Evolutionary conservation across 2,329 filamentous ascomycete species (phyloP), one percentile per base, ranked within the genome.

Genomic region (Cytospora paraplurivora): DNA sequence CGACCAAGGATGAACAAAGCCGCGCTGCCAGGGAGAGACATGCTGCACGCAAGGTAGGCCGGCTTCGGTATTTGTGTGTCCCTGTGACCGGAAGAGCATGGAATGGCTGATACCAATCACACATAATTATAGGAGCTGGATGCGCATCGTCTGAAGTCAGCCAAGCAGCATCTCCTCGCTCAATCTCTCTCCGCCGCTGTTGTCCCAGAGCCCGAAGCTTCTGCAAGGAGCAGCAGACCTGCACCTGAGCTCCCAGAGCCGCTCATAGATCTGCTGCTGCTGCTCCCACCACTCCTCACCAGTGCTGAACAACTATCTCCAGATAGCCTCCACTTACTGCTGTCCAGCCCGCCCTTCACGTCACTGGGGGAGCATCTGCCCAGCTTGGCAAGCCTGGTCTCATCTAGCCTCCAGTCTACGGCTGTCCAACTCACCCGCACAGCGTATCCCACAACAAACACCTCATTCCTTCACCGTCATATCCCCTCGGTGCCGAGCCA

Each of bases 381-480:
- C 0, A 68, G 74, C 1, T 75, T 88, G 19, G 73, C 78, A 0
- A 69, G 73, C 1, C 73, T 85, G 6, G 66, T 87, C 19, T 85
- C 84, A 3, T 69, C 76, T 0, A 75, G 76, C n/a, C 77, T 88
- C 0, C 80, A 82, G 60, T 70, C 76, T 1, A 78, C 79, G 15
- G 84, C 84, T 33, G 74, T 79, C 15, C 69, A 76, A 17, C 76
- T 86, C 32, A 78, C 82, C 1, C 79, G 83, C 47, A 75, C 83
- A 38, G 72, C 77, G 3, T 77, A 80, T 66, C 82, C 82, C 1
- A 74, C 75, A 17, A 84, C 81, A 0, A 84, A 84, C 71, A 76
- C 82, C 0, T 83, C 83, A 21, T 85, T 79, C 69, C 75, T 87
- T n/a, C 85, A 88, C 74, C 84, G 85, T 21, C 73, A 78, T 32